phyloP scores from a whole-genome alignment of 495 filamentous ascomycete species.

The Penicillium egyptiacum region DNA sequence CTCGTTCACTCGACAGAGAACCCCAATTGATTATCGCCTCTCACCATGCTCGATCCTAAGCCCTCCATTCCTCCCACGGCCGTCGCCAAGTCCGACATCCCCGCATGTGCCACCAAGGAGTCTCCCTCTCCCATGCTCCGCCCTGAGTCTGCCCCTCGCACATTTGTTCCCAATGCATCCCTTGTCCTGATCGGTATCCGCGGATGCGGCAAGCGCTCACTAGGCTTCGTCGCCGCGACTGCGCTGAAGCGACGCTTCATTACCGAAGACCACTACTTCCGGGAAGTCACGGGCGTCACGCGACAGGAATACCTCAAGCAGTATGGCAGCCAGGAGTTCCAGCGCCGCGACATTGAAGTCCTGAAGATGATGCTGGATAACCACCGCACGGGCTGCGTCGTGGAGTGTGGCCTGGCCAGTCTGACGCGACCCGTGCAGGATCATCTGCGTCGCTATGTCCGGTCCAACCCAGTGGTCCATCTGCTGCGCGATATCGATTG shows the following conservation, averaged over 20 bases:
- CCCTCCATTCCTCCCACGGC: not conserved
- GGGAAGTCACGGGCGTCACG: conserved; percentile 64
- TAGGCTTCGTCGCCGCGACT: conserved; percentile 77
- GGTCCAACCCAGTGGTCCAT: conserved; percentile 72
- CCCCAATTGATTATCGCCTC: conserved; percentile 1
- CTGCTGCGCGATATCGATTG: conserved; percentile 67
- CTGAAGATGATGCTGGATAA: conserved; percentile 65
- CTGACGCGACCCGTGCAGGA: conserved; percentile 57
- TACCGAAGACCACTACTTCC: conserved; percentile 74
- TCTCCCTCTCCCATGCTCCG: conserved; percentile 23
- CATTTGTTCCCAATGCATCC: conserved; percentile 64
- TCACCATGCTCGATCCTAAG: not conserved
- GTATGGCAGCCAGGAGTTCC: conserved; percentile 65
- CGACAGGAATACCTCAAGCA: conserved; percentile 61
- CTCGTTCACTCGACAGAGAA: conserved; percentile 8
- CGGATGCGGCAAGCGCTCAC: conserved; percentile 73
- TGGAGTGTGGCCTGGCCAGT: conserved; percentile 67
- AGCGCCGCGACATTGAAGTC: conserved; percentile 63
- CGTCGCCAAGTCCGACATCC: not conserved
- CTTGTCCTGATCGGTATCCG: conserved; percentile 76
- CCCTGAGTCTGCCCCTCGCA: conserved; percentile 49
- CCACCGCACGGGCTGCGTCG: conserved; percentile 64
- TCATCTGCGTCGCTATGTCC: conserved; percentile 55
- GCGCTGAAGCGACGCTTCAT: conserved; percentile 71
- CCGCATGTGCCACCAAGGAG: conserved; percentile 8